Evolutionary conservation across 2,329 filamentous ascomycete genomes (phyloP).

Genomic region (Ophiostoma ulmi): DNA sequence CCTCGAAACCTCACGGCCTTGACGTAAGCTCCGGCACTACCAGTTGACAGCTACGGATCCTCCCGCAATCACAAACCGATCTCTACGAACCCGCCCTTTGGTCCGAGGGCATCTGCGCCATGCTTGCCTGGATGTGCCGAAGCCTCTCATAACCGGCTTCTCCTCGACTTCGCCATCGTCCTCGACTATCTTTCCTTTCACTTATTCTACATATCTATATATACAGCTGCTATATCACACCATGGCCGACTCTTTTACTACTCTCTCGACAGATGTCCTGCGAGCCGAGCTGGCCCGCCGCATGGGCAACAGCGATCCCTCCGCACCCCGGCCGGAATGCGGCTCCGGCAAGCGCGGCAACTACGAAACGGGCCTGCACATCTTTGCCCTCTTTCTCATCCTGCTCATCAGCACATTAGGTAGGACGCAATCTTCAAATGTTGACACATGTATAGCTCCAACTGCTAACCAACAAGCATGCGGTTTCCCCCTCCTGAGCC

Average conservation of each 20-base stretch:
- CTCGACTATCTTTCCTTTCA: not conserved
- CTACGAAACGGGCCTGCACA: constrained; percentile 64
- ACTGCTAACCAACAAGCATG: constrained; percentile 43
- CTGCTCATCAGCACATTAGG: constrained; percentile 47
- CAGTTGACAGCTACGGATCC: not conserved
- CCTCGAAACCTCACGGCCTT: not conserved
- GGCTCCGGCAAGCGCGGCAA: constrained; percentile 48
- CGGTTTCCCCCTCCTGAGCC: constrained; percentile 61
- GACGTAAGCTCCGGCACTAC: not conserved
- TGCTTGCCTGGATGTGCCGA: constrained; percentile 14
- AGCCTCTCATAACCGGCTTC: constrained; percentile 13
- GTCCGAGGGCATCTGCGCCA: constrained; percentile 7
- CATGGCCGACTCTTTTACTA: constrained; percentile 9
- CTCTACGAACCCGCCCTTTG: not conserved
- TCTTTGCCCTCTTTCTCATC: constrained; percentile 63
- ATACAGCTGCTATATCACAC: not conserved
- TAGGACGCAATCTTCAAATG: not conserved
- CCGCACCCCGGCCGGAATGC: constrained; percentile 43
- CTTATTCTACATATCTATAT: not conserved
- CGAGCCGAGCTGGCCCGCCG: constrained; percentile 50
- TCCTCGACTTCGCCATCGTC: not conserved
- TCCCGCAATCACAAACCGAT: not conserved
- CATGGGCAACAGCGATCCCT: constrained; percentile 36
- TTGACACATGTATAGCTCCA: not conserved
- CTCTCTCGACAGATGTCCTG: constrained; percentile 44